Conservation (phyloP, 2,329 filamentous ascomycete genomes). For the Trematosphaeria pertusa region DNA sequence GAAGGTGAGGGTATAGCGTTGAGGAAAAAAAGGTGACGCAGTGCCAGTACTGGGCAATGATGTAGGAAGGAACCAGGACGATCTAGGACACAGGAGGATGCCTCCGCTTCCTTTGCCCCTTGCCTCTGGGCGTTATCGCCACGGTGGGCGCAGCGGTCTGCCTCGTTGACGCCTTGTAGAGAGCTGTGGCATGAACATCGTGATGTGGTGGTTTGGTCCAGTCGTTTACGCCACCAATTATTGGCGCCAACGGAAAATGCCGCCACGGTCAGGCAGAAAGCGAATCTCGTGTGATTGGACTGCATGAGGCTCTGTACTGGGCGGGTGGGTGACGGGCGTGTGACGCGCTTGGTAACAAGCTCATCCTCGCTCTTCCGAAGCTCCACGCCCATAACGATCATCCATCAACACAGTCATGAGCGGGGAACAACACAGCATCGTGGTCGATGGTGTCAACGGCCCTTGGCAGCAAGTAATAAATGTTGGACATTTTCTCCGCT, state of each 20-base stretch:
- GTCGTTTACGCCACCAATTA: background rate
- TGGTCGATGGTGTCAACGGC: background rate
- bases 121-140: too few relatives aligned
- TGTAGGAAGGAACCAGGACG: too few relatives aligned
- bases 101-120: too few relatives aligned
- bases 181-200: background rate
- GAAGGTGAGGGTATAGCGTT: too few relatives aligned
- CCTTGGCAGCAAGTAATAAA: background rate
- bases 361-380: background rate
- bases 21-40: too few relatives aligned
- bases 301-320: background rate
- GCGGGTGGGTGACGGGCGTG: background rate
- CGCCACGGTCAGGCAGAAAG: background rate
- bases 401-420: background rate
- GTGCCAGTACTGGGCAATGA: too few relatives aligned
- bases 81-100: too few relatives aligned
- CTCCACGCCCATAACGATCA: background rate
- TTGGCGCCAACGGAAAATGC: background rate
- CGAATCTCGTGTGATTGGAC: background rate
- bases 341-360: too few relatives aligned
- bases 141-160: too few relatives aligned
- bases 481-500: background rate
- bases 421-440: background rate
- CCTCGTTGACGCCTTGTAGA: background rate
- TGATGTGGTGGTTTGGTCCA: background rate